Base-by-base conservation (phyloP, 2,329 filamentous ascomycete species). In the Hawksworthiomyces lignivorus region DNA sequence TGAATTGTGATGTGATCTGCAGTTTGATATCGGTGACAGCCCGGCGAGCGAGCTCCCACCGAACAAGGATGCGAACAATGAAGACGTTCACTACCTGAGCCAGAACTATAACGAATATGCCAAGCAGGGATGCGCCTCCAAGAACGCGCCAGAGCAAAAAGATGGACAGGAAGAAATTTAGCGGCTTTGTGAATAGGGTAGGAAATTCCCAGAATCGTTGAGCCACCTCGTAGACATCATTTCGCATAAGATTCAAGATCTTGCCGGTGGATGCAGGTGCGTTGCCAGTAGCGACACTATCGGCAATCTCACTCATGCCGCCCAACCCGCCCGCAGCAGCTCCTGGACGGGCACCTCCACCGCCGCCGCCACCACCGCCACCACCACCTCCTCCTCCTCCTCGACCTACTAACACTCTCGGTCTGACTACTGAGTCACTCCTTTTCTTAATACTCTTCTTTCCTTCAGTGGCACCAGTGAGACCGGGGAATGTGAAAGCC, bases 171-270 rank as follows among this genome's bases (percentile, higher is more conserved):
- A 87, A 55, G n/a, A 90, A 72, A 45, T 83, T 84, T 14, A 92
- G 61, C 0, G 88, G 88, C 47, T 84, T 85, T 4, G 81, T 81
- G 30, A 94, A 65, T 2, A 95, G 65, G n/a, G 70, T 69, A 2
- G 84, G 74, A 39, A 92, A 84, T 46, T 95, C 88, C 88, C 88
- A 95, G 53, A 95, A 92, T 32, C 84, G 68, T 54, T 90, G 86
- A 3, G 86, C 76, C 29, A 90, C 77, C 56, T 89, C 84, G 55
- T 90, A 92, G 0, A 84, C 85, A 57, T 92, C 86, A 45, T 75
- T 80, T 36, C 87, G 80, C 69, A 94, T 84, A 3, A 95, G 63
- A 53, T 94, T 95, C 47, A 95, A 73, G 39, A 95, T 92, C 56
- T 94, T 94, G 7, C 88, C 88, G 62, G 89, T 90, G 0, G 85